These are phyloP conservation scores for Rhytidhysteron rufulum DNA, from an alignment of 2,329 filamentous ascomycete genomes.

Conservation along the genomic window DNA sequence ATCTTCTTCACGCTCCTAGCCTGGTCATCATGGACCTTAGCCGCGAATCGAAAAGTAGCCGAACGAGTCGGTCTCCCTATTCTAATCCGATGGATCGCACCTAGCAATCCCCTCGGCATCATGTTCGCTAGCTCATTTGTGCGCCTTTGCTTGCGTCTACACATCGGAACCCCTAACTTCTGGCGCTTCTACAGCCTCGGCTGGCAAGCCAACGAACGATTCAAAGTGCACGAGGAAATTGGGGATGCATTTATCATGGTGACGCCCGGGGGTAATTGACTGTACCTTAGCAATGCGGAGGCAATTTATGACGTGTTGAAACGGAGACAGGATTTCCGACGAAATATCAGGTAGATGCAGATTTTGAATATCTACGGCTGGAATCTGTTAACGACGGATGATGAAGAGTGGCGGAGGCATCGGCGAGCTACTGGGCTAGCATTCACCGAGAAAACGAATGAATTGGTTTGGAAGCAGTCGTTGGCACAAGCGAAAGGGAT, in stretches of 20 bases:
- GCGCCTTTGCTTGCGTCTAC: background rate
- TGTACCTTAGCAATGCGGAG: constrained; percentile 13
- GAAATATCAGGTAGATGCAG: constrained; percentile 13
- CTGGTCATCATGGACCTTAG: background rate
- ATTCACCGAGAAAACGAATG: constrained; percentile 25
- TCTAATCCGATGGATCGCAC: background rate
- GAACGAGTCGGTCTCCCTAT: background rate
- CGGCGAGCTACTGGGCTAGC: constrained; percentile 18
- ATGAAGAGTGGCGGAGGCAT: constrained; percentile 22
- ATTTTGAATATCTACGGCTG: constrained; percentile 20
- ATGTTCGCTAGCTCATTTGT: constrained; percentile 3
- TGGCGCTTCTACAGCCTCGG: constrained; percentile 19
- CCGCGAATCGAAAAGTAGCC: background rate
- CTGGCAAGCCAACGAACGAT: constrained; percentile 18
- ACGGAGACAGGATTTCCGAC: constrained; percentile 11
- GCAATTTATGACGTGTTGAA: constrained; percentile 10
- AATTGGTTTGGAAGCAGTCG: constrained; percentile 19
- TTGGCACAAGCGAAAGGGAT: constrained; percentile 13
- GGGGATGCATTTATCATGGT: constrained; percentile 23
- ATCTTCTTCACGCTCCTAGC: background rate
- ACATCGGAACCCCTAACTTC: constrained; percentile 8
- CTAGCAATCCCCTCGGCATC: constrained; percentile 8
- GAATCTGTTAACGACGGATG: constrained; percentile 18
- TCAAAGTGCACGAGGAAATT: constrained; percentile 9
- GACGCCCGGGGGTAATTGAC: constrained; percentile 17